Conservation (phyloP, 768 basidiomycete genomes). For the Mycena sanguinolenta region DNA sequence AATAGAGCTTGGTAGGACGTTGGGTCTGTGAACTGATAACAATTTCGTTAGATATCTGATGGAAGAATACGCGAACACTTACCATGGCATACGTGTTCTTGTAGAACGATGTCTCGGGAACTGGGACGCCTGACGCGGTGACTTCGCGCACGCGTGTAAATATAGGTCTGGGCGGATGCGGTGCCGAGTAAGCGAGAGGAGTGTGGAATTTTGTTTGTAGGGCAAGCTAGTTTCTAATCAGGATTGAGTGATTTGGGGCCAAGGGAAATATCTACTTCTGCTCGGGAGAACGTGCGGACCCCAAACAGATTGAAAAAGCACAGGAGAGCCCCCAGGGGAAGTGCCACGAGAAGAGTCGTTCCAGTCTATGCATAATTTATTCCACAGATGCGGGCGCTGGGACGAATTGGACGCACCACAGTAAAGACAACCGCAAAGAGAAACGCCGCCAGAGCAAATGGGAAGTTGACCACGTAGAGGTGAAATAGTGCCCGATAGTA, state of each 20-base stretch:
- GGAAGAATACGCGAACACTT: constrained; percentile 39
- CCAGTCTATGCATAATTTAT: constrained; percentile 64
- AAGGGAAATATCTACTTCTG: constrained; percentile 62
- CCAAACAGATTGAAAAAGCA: constrained; percentile 85
- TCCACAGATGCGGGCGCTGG: not conserved
- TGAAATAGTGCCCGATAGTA: constrained; percentile 81
- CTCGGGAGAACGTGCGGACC: constrained; percentile 77
- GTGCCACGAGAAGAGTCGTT: constrained; percentile 82
- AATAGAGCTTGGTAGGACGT: constrained; percentile 89
- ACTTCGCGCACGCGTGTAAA: constrained; percentile 74
- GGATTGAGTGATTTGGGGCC: not conserved
- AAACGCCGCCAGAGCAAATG: constrained; percentile 84
- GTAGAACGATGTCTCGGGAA: constrained; percentile 80
- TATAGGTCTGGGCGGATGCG: constrained; percentile 79
- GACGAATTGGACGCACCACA: constrained; percentile 63
- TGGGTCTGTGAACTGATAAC: constrained; percentile 78
- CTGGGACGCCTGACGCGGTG: constrained; percentile 41
- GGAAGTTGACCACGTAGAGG: constrained; percentile 81
- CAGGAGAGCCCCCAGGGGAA: constrained; percentile 82
- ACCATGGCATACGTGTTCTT: constrained; percentile 88
- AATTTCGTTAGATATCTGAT: not conserved
- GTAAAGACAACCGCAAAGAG: constrained; percentile 85
- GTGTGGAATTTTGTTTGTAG: constrained; percentile 80
- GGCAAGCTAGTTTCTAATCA: constrained; percentile 58
- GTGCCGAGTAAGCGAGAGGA: constrained; percentile 72